Percentiles rank a stretch among this genome's conserved stretches.
Conservation (phyloP, 1,284 basidiomycete species). For the Rhodotorula sp. region DNA sequence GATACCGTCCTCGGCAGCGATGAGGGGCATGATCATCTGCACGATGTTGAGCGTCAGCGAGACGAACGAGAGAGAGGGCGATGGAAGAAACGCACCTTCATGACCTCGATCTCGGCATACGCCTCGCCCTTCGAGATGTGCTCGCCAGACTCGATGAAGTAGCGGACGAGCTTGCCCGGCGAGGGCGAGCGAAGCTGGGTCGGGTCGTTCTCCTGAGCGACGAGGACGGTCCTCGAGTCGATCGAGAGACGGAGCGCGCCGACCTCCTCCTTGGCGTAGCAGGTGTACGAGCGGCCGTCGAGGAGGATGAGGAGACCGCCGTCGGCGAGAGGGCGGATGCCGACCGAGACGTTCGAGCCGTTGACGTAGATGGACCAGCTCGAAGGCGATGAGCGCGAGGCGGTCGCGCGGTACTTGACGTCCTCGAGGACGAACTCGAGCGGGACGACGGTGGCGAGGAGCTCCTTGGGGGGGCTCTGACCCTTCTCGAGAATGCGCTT, state of each 20-base stretch:
- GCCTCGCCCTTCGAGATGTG: constrained; percentile 94
- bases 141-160: constrained; percentile 94
- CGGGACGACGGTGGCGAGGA: constrained; percentile 93
- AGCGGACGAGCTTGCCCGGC: constrained; percentile 94
- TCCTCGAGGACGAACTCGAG: constrained; percentile 95
- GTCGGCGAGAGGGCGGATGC: constrained; percentile 85
- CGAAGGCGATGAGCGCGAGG: constrained; percentile 81
- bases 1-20: constrained; percentile 91
- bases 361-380: constrained; percentile 95
- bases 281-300: constrained; percentile 91
- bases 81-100: constrained; percentile 60
- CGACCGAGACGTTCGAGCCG: constrained; percentile 85
- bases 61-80: not conserved
- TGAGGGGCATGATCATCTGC: constrained; percentile 93
- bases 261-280: constrained; percentile 99
- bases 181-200: constrained; percentile 94
- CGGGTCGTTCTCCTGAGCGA: constrained; percentile 99
- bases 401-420: constrained; percentile 92
- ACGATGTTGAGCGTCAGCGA: not conserved
- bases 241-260: constrained; percentile 90
- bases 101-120: constrained; percentile 99
- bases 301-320: constrained; percentile 90
- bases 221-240: constrained; percentile 94
- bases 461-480: constrained; percentile 91
- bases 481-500: constrained; percentile 96